phyloP scores from a whole-genome alignment of 1,284 basidiomycete genomes.

The Tilletiaria anomala region DNA sequence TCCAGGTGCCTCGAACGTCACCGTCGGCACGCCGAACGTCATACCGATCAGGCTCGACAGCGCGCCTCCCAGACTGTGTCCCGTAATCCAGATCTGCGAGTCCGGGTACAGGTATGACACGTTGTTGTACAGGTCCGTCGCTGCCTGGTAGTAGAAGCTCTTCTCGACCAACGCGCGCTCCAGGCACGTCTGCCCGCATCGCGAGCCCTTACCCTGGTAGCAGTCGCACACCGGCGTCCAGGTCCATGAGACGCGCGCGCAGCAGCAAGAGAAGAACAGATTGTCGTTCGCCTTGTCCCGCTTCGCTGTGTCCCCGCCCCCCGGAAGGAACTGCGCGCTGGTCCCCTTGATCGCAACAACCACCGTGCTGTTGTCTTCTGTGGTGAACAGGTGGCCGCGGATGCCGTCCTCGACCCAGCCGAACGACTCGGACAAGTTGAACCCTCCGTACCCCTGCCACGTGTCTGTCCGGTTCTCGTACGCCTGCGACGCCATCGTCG shows the following conservation, averaged over 20 bases:
- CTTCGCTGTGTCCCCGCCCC: slow-evolving; percentile 60
- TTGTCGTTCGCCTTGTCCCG: slow-evolving; percentile 95
- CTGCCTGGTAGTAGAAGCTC: slow-evolving; percentile 80
- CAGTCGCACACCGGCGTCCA: slow-evolving; percentile 94
- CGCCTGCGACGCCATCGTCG: slow-evolving; percentile 89
- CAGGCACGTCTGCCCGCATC: slow-evolving; percentile 66
- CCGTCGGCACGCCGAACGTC: slow-evolving; percentile 77
- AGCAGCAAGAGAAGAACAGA: slow-evolving; percentile 94
- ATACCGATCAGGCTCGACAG: slow-evolving; percentile 70
- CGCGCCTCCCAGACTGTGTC: slow-evolving; percentile 78
- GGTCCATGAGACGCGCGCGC: slow-evolving; percentile 79
- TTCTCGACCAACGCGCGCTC: slow-evolving; percentile 66
- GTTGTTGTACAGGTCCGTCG: slow-evolving; percentile 47
- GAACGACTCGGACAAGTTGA: slow-evolving; percentile 54
- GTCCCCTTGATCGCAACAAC: slow-evolving; percentile 90
- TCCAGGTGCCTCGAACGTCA: slow-evolving; percentile 81
- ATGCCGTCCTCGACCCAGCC: slow-evolving; percentile 88
- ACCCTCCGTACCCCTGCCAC: slow-evolving; percentile 29
- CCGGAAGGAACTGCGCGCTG: slow-evolving; percentile 61
- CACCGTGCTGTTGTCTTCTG: slow-evolving; percentile 56
- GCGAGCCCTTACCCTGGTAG: slow-evolving; percentile 45
- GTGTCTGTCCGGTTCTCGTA: slow-evolving; percentile 44
- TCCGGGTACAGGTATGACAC: slow-evolving; percentile 82
- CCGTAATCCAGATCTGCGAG: slow-evolving; percentile 80
- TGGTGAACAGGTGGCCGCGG: slow-evolving; percentile 61